Evolutionary conservation across 805 yeast genomes (phyloP), one percentile per base, ranked within the genome.

Genomic region (Nakazawaea holstii): DNA sequence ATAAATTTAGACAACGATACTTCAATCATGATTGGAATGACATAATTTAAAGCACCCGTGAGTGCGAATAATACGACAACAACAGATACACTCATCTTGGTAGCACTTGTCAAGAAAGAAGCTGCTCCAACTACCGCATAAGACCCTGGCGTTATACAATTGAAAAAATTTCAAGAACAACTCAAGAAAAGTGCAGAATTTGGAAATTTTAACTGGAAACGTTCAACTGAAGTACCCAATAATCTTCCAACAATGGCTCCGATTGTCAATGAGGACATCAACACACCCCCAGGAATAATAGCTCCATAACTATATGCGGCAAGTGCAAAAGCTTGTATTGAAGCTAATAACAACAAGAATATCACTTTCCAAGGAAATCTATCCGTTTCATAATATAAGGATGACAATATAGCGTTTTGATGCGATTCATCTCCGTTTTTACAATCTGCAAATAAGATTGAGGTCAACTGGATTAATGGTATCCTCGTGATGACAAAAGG

Each of bases 41-140:
- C 89, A 58, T 88, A 88, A 0, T 86, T 77, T 42, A 89, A 72
- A 0, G 96, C 96, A 26, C 96, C 96, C 0, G 96, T 87, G 35
- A 88, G 67, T 61, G 89, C 96, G 61, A 87, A 85, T 52, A 87
- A 71, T 26, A 89, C 78, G 6, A 88, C 91, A 14, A 87, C 96
- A 7, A 84, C 82, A 39, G 89, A 77, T 52, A 87, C 83, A 4
- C 91, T 87, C 66, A 88, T 76, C 53, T 87, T 79, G 3, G 96
- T 87, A 13, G 83, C 80, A 4, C 95, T 95, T 0, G 94, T 79
- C 54, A 87, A 69, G 47, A 87, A 84, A 0, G 95, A 74, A 0
- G 90, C 95, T 0, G 95, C 89, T 0, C 96, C 96, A 20, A 89
- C 87, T 8, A 88, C 84, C 0, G 95, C 95, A 59, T 88, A 89